Percentiles rank a stretch among this genome's conserved stretches.
Conservation (phyloP, 257 asterid species). For the Petunia axillaris region DNA sequence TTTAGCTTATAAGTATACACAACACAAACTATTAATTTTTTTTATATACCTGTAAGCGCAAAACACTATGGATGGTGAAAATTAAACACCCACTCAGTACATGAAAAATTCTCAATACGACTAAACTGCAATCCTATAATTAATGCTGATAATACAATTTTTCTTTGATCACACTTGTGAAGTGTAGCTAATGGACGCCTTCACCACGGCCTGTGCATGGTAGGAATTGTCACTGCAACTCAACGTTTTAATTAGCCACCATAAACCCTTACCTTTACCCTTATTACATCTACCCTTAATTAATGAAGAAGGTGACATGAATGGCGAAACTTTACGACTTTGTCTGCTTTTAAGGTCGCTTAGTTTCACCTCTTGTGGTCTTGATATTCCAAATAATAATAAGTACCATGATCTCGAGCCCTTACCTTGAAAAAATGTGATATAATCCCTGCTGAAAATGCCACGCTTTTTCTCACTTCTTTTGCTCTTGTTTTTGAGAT, state of each 20-base stretch:
- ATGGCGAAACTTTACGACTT: background rate
- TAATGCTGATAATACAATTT: background rate
- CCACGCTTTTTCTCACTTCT: background rate
- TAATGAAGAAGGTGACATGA: background rate
- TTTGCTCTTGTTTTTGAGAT: background rate
- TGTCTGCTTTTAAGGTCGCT: conserved; percentile 15
- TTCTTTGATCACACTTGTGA: background rate
- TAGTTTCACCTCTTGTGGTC: background rate
- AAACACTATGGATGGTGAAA: too few species aligned
- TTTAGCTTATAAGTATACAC: too few species aligned
- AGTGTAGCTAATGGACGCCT: background rate
- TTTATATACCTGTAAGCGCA: too few species aligned
- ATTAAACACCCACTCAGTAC: too few species aligned
- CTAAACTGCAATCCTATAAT: too few species aligned
- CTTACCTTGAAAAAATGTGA: conserved; percentile 15
- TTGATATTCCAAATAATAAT: background rate
- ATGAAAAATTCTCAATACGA: too few species aligned
- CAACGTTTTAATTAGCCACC: conserved; percentile 7
- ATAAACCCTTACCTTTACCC: background rate
- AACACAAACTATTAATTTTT: too few species aligned
- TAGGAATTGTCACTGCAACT: background rate
- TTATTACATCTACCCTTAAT: background rate
- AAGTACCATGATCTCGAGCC: background rate
- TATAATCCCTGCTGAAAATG: background rate
- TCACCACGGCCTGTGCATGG: conserved; percentile 12